Conservation (phyloP, 768 basidiomycete species). For the Tricholoma bakamatsutake region DNA sequence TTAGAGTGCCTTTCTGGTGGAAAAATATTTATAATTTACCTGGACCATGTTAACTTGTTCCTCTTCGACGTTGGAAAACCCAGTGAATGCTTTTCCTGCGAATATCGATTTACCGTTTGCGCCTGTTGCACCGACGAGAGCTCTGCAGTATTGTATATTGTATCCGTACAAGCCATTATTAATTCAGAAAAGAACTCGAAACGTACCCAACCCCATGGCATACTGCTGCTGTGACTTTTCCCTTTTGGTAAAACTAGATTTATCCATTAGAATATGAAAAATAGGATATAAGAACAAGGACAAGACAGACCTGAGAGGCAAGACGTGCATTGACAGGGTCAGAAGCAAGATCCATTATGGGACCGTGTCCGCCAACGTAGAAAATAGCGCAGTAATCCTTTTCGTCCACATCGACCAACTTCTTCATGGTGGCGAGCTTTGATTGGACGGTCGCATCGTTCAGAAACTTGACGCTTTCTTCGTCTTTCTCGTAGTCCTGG, state of each 20-base stretch:
- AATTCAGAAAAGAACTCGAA: background rate
- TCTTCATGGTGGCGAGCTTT: slow-evolving; percentile 53
- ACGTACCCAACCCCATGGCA: slow-evolving; percentile 76
- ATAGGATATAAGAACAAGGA: no score
- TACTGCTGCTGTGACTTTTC: slow-evolving; percentile 65
- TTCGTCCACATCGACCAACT: slow-evolving; percentile 50
- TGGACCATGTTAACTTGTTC: slow-evolving; percentile 36
- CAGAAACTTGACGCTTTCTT: slow-evolving; percentile 52
- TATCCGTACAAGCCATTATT: background rate
- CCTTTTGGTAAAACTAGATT: slow-evolving; percentile 56
- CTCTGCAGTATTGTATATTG: slow-evolving; percentile 25
- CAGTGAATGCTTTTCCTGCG: slow-evolving; percentile 49
- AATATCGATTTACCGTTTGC: slow-evolving; percentile 60
- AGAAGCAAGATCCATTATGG: slow-evolving; percentile 62
- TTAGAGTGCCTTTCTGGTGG: no score
- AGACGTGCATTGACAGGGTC: slow-evolving; percentile 54
- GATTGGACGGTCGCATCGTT: slow-evolving; percentile 44
- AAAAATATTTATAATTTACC: slow-evolving; percentile 17
- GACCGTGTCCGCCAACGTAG: slow-evolving; percentile 78
- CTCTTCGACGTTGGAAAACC: slow-evolving; percentile 73
- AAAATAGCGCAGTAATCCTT: slow-evolving; percentile 69
- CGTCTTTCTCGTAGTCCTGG: slow-evolving; percentile 48
- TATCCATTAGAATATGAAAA: background rate
- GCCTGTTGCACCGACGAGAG: slow-evolving; percentile 52
- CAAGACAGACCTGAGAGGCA: slow-evolving; percentile 42